Conservation (phyloP, 1,139 yeast genomes). For the Tardiomyces digboiensis region DNA sequence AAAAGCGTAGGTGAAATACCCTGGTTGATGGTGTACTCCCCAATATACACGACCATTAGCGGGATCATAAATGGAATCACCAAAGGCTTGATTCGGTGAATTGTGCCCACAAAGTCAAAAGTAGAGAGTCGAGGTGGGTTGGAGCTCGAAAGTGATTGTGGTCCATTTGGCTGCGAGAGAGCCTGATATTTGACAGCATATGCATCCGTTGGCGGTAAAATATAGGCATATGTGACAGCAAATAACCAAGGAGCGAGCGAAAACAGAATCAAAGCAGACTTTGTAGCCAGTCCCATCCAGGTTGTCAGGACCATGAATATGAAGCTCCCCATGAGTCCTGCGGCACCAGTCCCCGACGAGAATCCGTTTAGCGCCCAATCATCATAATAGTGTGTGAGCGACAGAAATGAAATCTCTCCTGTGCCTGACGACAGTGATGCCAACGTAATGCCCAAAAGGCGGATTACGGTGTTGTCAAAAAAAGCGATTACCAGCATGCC, state of each 20-base stretch:
- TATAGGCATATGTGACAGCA: conserved; percentile 23
- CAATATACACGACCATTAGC: conserved; percentile 67
- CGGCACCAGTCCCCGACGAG: conserved; percentile 94
- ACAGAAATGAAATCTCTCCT: conserved; percentile 85
- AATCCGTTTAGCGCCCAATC: conserved; percentile 67
- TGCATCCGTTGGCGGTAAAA: conserved; percentile 24
- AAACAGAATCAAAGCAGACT: conserved; percentile 37
- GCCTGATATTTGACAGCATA: background rate
- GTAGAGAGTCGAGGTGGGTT: background rate
- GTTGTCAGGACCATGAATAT: conserved; percentile 47
- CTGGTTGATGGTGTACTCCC: conserved; percentile 86
- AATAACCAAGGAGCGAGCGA: conserved; percentile 36
- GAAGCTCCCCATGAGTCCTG: conserved; percentile 78
- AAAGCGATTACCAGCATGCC: conserved; percentile 74
- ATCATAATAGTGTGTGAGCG: conserved; percentile 57
- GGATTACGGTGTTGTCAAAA: conserved; percentile 25
- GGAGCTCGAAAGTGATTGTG: conserved; percentile 9
- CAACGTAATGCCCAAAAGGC: conserved; percentile 61
- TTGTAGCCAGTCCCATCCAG: conserved; percentile 38
- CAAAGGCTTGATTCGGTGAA: conserved; percentile 39
- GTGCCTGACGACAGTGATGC: conserved; percentile 84
- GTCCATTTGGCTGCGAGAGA: background rate
- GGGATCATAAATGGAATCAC: conserved; percentile 75
- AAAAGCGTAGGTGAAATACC: conserved; percentile 83
- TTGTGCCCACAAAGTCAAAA: conserved; percentile 18